A percentile compares a stretch with the other conserved stretches of the same genome.
phyloP scores from a whole-genome alignment of 2,329 filamentous ascomycete species.

The Huntiella bhutanensis region DNA sequence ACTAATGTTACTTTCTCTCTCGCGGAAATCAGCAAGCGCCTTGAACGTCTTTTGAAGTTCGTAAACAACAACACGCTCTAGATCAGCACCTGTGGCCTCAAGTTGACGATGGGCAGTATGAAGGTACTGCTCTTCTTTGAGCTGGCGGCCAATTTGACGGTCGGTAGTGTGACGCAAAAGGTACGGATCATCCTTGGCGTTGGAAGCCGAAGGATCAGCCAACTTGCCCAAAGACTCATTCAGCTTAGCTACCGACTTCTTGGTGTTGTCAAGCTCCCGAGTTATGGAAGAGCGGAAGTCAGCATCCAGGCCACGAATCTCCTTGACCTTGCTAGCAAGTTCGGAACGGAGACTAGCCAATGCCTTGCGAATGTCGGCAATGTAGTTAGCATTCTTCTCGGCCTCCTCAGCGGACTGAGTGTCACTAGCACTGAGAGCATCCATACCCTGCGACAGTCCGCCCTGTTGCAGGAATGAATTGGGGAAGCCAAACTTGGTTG shows the following conservation, averaged over 20 bases:
- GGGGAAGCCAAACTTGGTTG: conserved; percentile 62
- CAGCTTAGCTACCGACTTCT: conserved; percentile 59
- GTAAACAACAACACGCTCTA: conserved; percentile 89
- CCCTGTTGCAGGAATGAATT: conserved; percentile 58
- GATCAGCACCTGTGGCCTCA: conserved; percentile 80
- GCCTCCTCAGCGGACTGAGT: conserved; percentile 61
- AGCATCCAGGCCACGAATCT: conserved; percentile 81
- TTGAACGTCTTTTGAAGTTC: conserved; percentile 98
- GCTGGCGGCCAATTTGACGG: conserved; percentile 73
- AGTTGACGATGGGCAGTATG: conserved; percentile 92
- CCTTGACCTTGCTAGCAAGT: conserved; percentile 89
- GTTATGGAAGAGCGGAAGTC: conserved; percentile 97
- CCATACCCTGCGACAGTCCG: conserved; percentile 73
- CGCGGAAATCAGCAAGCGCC: conserved; percentile 76
- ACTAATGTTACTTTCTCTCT: conserved; percentile 71
- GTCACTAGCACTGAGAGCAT: conserved; percentile 67
- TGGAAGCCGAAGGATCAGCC: conserved; percentile 46
- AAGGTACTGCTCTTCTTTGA: conserved; percentile 94
- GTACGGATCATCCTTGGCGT: conserved; percentile 83
- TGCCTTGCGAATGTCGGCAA: conserved; percentile 77
- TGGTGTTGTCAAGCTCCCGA: conserved; percentile 77
- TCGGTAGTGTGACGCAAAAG: conserved; percentile 73
- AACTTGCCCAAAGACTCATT: conserved; percentile 70
- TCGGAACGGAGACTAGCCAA: conserved; percentile 73
- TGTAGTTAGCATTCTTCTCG: conserved; percentile 76